Conservation (phyloP, 1,284 basidiomycete species). For the Sporisorium scitamineum region DNA sequence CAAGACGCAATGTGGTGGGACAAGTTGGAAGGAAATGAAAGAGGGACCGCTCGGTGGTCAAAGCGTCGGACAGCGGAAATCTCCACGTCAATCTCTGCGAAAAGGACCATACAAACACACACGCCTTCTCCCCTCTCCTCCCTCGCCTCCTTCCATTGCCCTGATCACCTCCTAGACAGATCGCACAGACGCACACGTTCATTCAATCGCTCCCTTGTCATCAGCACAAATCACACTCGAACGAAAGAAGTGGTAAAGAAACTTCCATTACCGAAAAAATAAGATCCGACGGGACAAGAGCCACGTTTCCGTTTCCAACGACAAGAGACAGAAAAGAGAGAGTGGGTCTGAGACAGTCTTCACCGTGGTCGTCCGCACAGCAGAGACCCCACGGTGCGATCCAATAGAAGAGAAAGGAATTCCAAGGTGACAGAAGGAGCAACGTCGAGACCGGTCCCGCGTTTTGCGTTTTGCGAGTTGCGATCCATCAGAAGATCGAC, state of each 20-base stretch:
- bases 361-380: constrained; percentile 17
- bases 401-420: background rate
- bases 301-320: constrained; percentile 13
- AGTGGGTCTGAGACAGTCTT: background rate
- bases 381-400: constrained; percentile 1
- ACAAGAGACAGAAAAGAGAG: background rate
- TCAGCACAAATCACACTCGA: background rate
- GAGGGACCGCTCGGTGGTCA: constrained; percentile 13
- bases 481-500: constrained; percentile 20
- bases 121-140: background rate
- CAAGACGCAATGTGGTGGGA: background rate
- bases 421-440: constrained; percentile 21
- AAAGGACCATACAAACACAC: background rate
- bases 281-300: constrained; percentile 7
- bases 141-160: no score
- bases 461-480: background rate
- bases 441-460: background rate
- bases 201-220: no score
- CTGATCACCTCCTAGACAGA: background rate
- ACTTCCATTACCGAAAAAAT: constrained; percentile 14
- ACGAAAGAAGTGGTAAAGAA: background rate
- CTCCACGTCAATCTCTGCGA: constrained; percentile 30
- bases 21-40: constrained; percentile 15
- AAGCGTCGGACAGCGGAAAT: constrained; percentile 15
- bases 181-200: background rate